Base-by-base conservation (phyloP, 495 filamentous ascomycete species). In the Parmelia sp. region DNA sequence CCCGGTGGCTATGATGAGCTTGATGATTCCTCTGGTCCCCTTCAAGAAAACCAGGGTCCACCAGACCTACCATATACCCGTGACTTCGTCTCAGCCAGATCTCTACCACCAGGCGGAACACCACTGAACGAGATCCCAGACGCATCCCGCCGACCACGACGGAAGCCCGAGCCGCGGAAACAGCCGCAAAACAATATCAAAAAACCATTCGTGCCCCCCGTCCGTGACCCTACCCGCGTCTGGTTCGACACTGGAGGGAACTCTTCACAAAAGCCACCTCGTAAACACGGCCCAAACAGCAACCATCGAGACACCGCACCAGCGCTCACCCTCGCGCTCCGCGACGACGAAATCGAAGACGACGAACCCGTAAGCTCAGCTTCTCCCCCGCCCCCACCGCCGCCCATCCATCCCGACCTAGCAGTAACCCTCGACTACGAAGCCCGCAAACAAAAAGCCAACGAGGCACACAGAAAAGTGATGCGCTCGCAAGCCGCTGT, bases 391-490 rank as follows among this genome's bases (percentile, higher is more conserved):
- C 25, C 31, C 5, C 21, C 47, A 23, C 7, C 39, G 23, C 33
- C 42, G 35, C 53, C 58, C 6, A 58, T 64, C 27, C 58, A 72
- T 62, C 57, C 68, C 19, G 73, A 73, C 42, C 60, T 76, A 27
- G 70, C 65, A 37, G 65, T 66, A 64, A 68, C 71, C n/a, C 68
- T 76, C 64, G 73, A 76, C 45, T 76, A 72, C 63, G 75, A 76
- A 65, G 44, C 66, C 21, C 68, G 74, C 31, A 75, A 75, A 64
- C 69, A 71, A 55, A 58, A 60, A 35, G 70, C 68, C n/a, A 70
- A 60, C 36, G 70, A 68, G 21, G 66, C 70, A 55, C 71, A 70
- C 19, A 49, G 70, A 14, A 60, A 71, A 35, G 37, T 64, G n/a
- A 14, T 72, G 29, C 66, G 58, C 17, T 60, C 65, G 51, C 69